Base-by-base conservation (phyloP, 2,329 filamentous ascomycete species). In the Cordyceps sp. region DNA sequence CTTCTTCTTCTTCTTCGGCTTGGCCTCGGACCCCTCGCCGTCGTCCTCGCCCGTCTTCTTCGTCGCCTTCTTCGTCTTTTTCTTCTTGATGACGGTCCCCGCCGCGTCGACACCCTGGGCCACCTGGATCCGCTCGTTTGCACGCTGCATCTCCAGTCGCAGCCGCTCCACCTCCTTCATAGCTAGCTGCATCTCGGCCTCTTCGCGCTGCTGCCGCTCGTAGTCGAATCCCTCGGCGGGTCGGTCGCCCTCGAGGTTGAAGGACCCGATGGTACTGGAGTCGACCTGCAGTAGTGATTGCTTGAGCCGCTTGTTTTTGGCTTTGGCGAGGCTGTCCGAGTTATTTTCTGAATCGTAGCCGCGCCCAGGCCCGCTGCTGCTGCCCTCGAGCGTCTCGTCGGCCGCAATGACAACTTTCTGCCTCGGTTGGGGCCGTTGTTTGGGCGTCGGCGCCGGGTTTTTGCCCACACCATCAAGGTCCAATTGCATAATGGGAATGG, bases 401-500 rank as follows among this genome's bases (percentile, higher is more conserved):
- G 68, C 66, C 1, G 75, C 70, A 38, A 90, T 68, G 25, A 81
- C 59, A 39, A 86, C 69, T 42, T 64, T 71, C 36, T 72, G 72
- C 2, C 66, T 60, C 5, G 62, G 54, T 41, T 64, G 61, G 15
- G 58, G 51, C 23, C 49, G 33, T 30, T 50, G 43, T 34, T 49
- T 41, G 43, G 52, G 47, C 38, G 54, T 43, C 38, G 53, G 36
- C 12, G 46, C 35, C 12, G 47, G 39, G 30, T 37, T 43, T 31
- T 48, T 43, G 8, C 41, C 42, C 8, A 66, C 50, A 37, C 66
- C 68, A 21, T 77, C 75, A 7, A 94, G 66, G 38, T 92, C 77
- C 29, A 98, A 66, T 49, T 93, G 76, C 74, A 98, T 90, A 45
- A 98, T 88, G 3, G 90, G 90, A 44, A 98, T 98, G 2, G 83